Percentiles rank a stretch among this genome's conserved stretches.
phyloP scores from a whole-genome alignment of 371 early-diverging fungal genomes.

The Mucor mucedo region DNA sequence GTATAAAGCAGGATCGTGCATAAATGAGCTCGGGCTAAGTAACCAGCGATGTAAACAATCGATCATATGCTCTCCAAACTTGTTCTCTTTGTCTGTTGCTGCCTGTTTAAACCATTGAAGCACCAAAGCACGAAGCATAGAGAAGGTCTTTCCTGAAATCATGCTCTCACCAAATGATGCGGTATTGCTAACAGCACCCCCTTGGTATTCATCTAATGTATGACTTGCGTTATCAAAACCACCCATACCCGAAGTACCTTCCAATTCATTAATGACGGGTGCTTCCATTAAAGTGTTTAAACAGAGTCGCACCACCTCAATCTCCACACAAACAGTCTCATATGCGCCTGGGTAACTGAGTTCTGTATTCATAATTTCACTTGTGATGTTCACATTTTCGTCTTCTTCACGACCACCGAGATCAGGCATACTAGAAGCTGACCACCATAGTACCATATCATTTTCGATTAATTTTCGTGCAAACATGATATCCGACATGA shows the following conservation, averaged over 20 bases:
- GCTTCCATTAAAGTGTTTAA: constrained; percentile 83
- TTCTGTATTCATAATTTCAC: constrained; percentile 68
- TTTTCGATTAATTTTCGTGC: constrained; percentile 76
- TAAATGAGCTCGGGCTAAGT: constrained; percentile 68
- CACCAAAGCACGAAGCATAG: constrained; percentile 77
- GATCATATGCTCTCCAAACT: constrained; percentile 68
- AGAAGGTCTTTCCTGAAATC: constrained; percentile 73
- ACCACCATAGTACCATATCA: constrained; percentile 94
- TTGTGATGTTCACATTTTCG: constrained; percentile 63
- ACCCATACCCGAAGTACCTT: constrained; percentile 61
- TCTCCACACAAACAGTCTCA: constrained; percentile 80
- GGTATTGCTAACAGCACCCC: constrained; percentile 46
- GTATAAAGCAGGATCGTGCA: constrained; percentile 89
- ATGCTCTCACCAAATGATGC: constrained; percentile 62
- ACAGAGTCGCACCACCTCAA: constrained; percentile 82
- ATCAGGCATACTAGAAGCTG: constrained; percentile 79
- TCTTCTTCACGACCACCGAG: constrained; percentile 91
- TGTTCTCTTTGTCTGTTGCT: constrained; percentile 14
- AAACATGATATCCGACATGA: constrained; percentile 83
- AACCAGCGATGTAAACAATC: constrained; percentile 91
- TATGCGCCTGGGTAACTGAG: constrained; percentile 80
- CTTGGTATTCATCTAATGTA: constrained; percentile 56
- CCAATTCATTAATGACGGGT: constrained; percentile 75
- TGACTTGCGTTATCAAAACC: constrained; percentile 55
- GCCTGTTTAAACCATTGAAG: constrained; percentile 73